Percentiles rank a stretch among this genome's conserved stretches.
phyloP scores from a whole-genome alignment of 345 rosid genomes.

The Eucalyptus camaldulensis region DNA sequence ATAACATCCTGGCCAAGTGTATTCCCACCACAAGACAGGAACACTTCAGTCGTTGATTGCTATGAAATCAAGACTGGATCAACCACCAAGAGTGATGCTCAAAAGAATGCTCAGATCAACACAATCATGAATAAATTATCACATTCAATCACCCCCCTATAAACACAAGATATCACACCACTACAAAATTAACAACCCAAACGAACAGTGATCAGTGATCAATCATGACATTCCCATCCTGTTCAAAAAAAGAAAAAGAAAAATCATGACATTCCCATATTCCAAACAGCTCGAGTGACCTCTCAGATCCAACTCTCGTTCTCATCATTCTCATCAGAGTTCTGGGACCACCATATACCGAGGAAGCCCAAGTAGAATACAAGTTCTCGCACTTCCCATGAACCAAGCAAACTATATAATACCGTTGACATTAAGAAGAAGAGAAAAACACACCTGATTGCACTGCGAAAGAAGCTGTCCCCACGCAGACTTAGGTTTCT shows the following conservation, averaged over 20 bases:
- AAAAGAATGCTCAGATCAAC: neutral
- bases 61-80: neutral
- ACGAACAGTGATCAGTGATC: neutral
- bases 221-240: neutral
- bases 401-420: neutral
- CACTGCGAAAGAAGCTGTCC: conserved; percentile 87
- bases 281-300: neutral
- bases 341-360: neutral
- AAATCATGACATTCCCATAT: neutral
- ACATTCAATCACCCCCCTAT: neutral
- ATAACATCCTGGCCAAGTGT: neutral
- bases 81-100: neutral
- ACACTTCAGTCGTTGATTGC: neutral
- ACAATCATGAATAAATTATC: neutral
- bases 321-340: neutral
- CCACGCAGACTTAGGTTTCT: conserved; percentile 57
- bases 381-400: neutral
- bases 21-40: neutral
- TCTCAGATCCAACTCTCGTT: neutral
- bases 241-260: too few species aligned
- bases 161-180: neutral
- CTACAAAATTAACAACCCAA: neutral
- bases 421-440: neutral
- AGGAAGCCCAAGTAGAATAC: neutral
- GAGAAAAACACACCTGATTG: conserved; percentile 38